A percentile compares a stretch with the other conserved stretches of the same genome.
Evolutionary conservation across 176 grass and related monocot species (phyloP).

Genomic region (Oryza meridionalis): DNA sequence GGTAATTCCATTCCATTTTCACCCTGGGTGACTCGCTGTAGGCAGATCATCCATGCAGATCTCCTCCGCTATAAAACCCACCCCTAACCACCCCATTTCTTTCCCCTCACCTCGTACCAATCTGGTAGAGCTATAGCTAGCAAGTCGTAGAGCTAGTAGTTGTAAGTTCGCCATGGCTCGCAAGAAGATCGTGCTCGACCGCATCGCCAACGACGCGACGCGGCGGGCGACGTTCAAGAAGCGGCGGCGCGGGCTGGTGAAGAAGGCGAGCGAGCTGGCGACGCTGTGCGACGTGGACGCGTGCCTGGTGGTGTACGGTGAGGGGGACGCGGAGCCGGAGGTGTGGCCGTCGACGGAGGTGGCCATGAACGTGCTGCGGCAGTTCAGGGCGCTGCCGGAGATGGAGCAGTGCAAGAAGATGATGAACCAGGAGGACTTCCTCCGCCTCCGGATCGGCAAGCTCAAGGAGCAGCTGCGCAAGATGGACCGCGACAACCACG

Average conservation of each 20-base stretch:
- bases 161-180: constrained; percentile 28
- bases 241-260: constrained; percentile 25
- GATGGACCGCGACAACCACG: background rate
- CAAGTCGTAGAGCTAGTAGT: too few relatives aligned
- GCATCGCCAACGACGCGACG: constrained; percentile 26
- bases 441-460: constrained; percentile 18
- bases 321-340: constrained; percentile 3
- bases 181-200: constrained; percentile 39
- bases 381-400: constrained; percentile 39
- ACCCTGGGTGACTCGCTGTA: background rate
- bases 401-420: constrained; percentile 40
- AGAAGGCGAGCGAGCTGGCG: constrained; percentile 44
- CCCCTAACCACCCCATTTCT: background rate
- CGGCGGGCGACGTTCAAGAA: constrained; percentile 36
- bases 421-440: constrained; percentile 44
- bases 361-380: background rate
- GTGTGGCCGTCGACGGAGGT: constrained; percentile 25
- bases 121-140: background rate
- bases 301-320: constrained; percentile 37
- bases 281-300: constrained; percentile 39
- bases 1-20: background rate
- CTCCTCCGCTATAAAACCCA: background rate
- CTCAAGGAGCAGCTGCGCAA: constrained; percentile 16
- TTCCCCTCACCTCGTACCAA: background rate
- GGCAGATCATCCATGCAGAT: background rate